These are phyloP conservation scores for Incumbomyces lentus DNA, from an alignment of 2,329 filamentous ascomycete genomes.

Conservation along the genomic window DNA sequence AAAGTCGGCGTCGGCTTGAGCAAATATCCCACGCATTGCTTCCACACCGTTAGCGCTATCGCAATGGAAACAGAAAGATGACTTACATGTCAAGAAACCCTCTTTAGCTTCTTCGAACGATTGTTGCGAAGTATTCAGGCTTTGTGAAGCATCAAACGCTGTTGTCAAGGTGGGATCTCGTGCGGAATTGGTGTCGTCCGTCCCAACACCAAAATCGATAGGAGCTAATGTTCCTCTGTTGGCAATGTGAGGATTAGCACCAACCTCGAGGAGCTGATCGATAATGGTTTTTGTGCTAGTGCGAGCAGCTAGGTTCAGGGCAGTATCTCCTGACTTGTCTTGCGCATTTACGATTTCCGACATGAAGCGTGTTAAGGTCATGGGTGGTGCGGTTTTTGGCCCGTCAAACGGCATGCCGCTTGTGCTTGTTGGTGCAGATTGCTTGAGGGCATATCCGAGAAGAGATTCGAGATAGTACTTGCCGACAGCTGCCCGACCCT, in stretches of 20 bases:
- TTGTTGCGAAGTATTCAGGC: conserved; percentile 28
- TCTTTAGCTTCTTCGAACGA: conserved; percentile 37
- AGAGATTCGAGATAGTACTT: conserved; percentile 94
- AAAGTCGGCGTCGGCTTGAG: conserved; percentile 68
- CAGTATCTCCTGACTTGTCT: conserved; percentile 89
- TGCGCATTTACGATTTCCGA: conserved; percentile 93
- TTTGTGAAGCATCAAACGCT: conserved; percentile 32
- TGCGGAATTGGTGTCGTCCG: conserved; percentile 42
- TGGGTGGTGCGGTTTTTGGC: conserved; percentile 33
- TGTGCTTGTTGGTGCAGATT: conserved; percentile 50
- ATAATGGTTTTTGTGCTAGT: conserved; percentile 93
- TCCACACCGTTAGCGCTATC: conserved; percentile 28
- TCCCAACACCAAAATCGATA: conserved; percentile 83
- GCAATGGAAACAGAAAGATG: not conserved
- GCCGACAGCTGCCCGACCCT: conserved; percentile 80
- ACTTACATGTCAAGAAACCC: conserved; percentile 35
- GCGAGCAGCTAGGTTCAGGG: conserved; percentile 82
- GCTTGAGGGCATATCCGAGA: conserved; percentile 85
- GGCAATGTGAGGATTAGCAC: conserved; percentile 81
- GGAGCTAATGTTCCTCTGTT: conserved; percentile 84
- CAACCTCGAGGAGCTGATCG: conserved; percentile 89
- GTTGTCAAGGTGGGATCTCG: conserved; percentile 31
- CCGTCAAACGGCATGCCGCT: conserved; percentile 37
- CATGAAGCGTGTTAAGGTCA: conserved; percentile 88
- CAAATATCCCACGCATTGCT: conserved; percentile 76